phyloP scores from a whole-genome alignment of 140 eudicot genomes.

The Oenanthe javanica region DNA sequence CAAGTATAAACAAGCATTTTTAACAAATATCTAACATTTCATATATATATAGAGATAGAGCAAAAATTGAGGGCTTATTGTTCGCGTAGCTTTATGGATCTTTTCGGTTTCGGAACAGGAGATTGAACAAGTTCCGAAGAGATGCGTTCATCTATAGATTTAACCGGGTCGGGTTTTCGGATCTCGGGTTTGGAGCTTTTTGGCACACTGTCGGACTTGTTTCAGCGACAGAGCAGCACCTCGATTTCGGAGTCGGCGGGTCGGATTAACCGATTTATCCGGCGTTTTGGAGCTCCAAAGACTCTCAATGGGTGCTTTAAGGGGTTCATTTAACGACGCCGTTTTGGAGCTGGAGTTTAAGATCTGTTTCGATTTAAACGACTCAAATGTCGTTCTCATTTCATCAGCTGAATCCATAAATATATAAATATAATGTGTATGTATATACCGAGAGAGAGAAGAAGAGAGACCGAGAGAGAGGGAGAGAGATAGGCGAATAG shows the following conservation, averaged over 20 bases:
- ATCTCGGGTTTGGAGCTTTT: conserved; percentile 32
- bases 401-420: conserved; percentile 36
- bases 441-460: neutral
- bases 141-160: neutral
- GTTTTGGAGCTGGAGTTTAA: conserved; percentile 15
- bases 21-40: neutral
- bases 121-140: neutral
- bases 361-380: conserved; percentile 43
- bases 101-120: conserved; percentile 22
- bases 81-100: conserved; percentile 28
- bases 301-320: conserved; percentile 22
- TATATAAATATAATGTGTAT: neutral
- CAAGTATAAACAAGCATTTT: too few relatives aligned
- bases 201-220: conserved; percentile 41
- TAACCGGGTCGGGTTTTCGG: conserved; percentile 17
- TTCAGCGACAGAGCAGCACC: too few relatives aligned
- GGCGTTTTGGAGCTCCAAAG: conserved; percentile 57
- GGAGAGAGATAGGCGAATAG: neutral
- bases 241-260: conserved; percentile 35
- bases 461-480: neutral
- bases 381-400: conserved; percentile 23
- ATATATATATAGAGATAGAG: neutral
- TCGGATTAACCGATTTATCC: conserved; percentile 36
- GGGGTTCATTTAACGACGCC: conserved; percentile 16
- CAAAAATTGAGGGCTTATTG: conserved; percentile 28